These are phyloP conservation scores for Canavalia ensiformis DNA, from an alignment of 306 rosid species.

Conservation along the genomic window DNA sequence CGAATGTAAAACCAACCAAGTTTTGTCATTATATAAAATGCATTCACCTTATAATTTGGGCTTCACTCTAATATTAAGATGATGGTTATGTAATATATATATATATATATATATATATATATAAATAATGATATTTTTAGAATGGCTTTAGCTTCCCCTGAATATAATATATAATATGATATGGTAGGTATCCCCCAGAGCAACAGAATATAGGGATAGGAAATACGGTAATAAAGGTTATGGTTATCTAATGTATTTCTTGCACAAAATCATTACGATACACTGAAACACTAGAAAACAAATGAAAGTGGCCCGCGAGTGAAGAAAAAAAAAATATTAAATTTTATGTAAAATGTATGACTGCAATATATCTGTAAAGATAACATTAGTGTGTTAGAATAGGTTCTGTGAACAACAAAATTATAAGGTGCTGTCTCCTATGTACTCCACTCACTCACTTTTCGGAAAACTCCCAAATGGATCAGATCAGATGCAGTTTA, in stretches of 20 bases:
- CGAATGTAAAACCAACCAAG: no score
- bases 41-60: neutral
- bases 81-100: neutral
- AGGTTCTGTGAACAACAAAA: neutral
- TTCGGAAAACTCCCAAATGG: neutral
- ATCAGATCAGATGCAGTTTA: no score
- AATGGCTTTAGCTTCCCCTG: neutral
- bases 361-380: neutral
- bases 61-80: neutral
- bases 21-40: no score
- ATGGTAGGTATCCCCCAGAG: neutral
- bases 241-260: neutral
- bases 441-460: neutral
- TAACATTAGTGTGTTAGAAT: neutral
- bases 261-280: neutral
- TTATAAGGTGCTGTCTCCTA: neutral
- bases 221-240: neutral
- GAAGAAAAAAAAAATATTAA: neutral
- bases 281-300: neutral
- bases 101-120: neutral
- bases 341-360: neutral
- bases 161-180: neutral
- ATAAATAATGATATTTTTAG: neutral
- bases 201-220: neutral
- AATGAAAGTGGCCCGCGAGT: neutral